phyloP scores from a whole-genome alignment of 1,284 basidiomycete species.

The Sanghuangporus baumii region DNA sequence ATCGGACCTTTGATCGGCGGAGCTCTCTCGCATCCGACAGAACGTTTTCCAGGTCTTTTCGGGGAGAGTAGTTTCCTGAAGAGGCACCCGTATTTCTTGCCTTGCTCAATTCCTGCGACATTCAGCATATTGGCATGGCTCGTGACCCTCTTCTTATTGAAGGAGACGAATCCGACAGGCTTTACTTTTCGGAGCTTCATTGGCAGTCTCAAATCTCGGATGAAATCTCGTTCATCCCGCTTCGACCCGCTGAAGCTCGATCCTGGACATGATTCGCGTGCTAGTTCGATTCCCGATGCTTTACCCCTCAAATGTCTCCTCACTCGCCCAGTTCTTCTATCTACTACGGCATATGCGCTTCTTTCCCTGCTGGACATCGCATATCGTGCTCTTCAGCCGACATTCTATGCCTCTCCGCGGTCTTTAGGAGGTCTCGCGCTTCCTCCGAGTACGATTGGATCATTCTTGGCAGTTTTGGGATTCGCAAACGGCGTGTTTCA shows the following conservation, averaged over 20 bases:
- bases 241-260: constrained; percentile 9
- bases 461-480: constrained; percentile 27
- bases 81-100: constrained; percentile 25
- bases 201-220: neutral
- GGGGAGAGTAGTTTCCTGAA: constrained; percentile 21
- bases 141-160: constrained; percentile 21
- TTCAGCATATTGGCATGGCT: constrained; percentile 19
- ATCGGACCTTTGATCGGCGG: constrained; percentile 25
- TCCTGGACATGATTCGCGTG: neutral
- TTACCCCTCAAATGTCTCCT: constrained; percentile 31
- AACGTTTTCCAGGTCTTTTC: constrained; percentile 22
- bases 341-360: constrained; percentile 37
- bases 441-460: constrained; percentile 35
- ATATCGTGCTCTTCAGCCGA: constrained; percentile 34
- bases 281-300: constrained; percentile 3
- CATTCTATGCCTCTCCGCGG: constrained; percentile 40
- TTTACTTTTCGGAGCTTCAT: constrained; percentile 11
- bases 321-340: constrained; percentile 33
- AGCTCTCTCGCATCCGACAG: constrained; percentile 22
- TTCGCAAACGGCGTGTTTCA: constrained; percentile 20
- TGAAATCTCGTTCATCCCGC: neutral
- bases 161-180: constrained; percentile 20
- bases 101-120: constrained; percentile 22
- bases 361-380: constrained; percentile 36
- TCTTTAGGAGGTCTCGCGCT: constrained; percentile 38